Evolutionary conservation across 352 stramenopile genomes (phyloP).

Genomic region (Pythium utonaiense): DNA sequence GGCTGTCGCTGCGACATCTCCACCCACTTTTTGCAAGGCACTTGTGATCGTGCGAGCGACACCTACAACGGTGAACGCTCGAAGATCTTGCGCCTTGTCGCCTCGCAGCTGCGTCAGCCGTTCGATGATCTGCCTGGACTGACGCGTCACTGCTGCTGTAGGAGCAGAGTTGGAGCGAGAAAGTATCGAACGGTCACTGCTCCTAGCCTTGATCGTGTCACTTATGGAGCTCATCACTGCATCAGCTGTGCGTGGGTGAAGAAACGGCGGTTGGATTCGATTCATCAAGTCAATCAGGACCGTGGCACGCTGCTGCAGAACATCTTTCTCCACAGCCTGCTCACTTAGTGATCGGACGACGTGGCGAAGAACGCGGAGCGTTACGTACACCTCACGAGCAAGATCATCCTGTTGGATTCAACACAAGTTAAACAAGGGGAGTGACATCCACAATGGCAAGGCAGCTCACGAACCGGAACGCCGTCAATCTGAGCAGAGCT

Average conservation of each 20-base stretch:
- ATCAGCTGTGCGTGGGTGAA: slow-evolving; percentile 54
- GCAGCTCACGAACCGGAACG: slow-evolving; percentile 47
- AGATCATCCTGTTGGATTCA: slow-evolving; percentile 47
- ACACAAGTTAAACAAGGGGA: neutral
- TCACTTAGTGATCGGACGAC: slow-evolving; percentile 60
- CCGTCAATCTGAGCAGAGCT: slow-evolving; percentile 60
- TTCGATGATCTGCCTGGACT: slow-evolving; percentile 28
- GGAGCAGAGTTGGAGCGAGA: slow-evolving; percentile 14
- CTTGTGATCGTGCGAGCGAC: slow-evolving; percentile 57
- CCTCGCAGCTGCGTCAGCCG: slow-evolving; percentile 47
- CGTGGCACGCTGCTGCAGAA: slow-evolving; percentile 38
- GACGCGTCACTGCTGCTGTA: slow-evolving; percentile 2
- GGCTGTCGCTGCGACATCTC: slow-evolving; percentile 38
- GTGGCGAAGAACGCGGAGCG: slow-evolving; percentile 57
- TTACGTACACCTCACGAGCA: slow-evolving; percentile 68
- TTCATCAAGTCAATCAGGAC: slow-evolving; percentile 53
- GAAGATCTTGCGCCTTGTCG: slow-evolving; percentile 41
- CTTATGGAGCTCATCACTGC: slow-evolving; percentile 50
- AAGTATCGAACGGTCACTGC: slow-evolving; percentile 1
- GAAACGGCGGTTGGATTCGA: slow-evolving; percentile 55
- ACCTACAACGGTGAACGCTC: slow-evolving; percentile 63
- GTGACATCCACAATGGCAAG: slow-evolving; percentile 14
- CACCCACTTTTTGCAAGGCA: slow-evolving; percentile 58
- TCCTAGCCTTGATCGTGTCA: slow-evolving; percentile 1
- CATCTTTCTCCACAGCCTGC: slow-evolving; percentile 36